These are phyloP conservation scores for Aureobasidium sp. DNA, from an alignment of 2,329 filamentous ascomycete species.

Conservation along the genomic window DNA sequence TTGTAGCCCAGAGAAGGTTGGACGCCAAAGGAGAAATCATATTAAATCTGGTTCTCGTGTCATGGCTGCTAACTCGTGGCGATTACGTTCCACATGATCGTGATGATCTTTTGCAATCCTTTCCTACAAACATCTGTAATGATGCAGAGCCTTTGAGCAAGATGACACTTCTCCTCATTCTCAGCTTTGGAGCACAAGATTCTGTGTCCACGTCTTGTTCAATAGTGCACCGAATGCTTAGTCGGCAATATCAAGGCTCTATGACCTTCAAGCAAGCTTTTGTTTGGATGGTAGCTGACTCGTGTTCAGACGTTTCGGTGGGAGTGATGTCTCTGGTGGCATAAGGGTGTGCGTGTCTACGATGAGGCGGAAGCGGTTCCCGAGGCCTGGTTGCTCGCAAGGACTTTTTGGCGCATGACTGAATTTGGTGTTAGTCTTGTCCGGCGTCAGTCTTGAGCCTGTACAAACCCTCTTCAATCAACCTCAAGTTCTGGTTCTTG, in stretches of 20 bases:
- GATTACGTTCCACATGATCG: not conserved
- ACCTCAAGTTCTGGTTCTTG: slow-evolving; percentile 77
- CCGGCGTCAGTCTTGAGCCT: not conserved
- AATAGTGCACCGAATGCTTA: too few relatives aligned
- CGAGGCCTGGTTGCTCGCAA: slow-evolving; percentile 34
- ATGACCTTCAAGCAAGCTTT: too few relatives aligned
- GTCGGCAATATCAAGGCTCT: too few relatives aligned
- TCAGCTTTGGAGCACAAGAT: too few relatives aligned
- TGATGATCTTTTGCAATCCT: too few relatives aligned
- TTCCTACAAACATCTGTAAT: too few relatives aligned
- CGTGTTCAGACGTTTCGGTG: not conserved
- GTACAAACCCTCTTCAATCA: slow-evolving; percentile 65
- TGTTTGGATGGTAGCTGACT: not conserved
- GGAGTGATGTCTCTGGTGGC: not conserved
- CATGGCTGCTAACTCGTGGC: not conserved
- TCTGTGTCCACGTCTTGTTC: too few relatives aligned
- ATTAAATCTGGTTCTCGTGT: not conserved
- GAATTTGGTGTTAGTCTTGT: slow-evolving; percentile 21
- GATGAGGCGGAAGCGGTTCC: slow-evolving; percentile 7
- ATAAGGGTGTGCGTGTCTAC: not conserved
- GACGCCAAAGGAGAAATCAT: not conserved
- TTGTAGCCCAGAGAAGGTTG: not conserved
- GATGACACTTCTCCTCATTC: too few relatives aligned
- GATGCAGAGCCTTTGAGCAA: too few relatives aligned
- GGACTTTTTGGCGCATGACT: slow-evolving; percentile 49